phyloP scores from a whole-genome alignment of 805 yeast species.

The Candida maesae region DNA sequence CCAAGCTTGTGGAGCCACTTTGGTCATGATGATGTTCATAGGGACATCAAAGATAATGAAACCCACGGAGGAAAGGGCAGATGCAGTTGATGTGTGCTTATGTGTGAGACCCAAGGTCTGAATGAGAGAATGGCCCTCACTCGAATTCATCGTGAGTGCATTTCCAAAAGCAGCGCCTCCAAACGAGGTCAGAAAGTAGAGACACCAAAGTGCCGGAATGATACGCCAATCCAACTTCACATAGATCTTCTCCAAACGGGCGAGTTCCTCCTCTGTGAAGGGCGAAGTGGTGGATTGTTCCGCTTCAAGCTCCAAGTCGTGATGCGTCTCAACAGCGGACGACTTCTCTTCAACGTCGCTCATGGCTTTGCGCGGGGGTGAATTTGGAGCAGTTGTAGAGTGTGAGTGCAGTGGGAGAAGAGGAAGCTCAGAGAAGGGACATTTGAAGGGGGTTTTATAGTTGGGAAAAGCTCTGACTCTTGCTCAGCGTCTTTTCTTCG shows the following conservation, averaged over 20 bases:
- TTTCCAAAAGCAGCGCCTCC: constrained; percentile 76
- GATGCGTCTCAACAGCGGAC: constrained; percentile 8
- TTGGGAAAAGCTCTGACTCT: no score
- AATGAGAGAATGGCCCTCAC: constrained; percentile 54
- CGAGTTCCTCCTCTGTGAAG: constrained; percentile 28
- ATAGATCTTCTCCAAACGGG: constrained; percentile 50
- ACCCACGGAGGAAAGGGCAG: constrained; percentile 80
- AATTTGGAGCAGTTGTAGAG: no score
- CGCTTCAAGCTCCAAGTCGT: not conserved
- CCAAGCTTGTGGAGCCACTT: constrained; percentile 82
- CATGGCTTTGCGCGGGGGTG: no score
- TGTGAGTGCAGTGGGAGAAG: no score
- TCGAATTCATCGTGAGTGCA: constrained; percentile 73
- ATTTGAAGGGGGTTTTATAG: no score
- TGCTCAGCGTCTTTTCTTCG: no score
- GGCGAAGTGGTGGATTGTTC: not conserved
- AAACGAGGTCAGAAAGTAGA: constrained; percentile 75
- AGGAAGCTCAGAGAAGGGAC: no score
- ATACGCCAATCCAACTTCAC: constrained; percentile 64
- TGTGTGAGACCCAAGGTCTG: constrained; percentile 48
- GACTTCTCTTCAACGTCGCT: constrained; percentile 14
- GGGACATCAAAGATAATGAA: constrained; percentile 84
- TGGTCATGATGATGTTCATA: constrained; percentile 83
- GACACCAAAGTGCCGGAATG: constrained; percentile 78
- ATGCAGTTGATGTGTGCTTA: constrained; percentile 66